Conservation (phyloP, 495 filamentous ascomycete genomes). For the Monascus purpureus region DNA sequence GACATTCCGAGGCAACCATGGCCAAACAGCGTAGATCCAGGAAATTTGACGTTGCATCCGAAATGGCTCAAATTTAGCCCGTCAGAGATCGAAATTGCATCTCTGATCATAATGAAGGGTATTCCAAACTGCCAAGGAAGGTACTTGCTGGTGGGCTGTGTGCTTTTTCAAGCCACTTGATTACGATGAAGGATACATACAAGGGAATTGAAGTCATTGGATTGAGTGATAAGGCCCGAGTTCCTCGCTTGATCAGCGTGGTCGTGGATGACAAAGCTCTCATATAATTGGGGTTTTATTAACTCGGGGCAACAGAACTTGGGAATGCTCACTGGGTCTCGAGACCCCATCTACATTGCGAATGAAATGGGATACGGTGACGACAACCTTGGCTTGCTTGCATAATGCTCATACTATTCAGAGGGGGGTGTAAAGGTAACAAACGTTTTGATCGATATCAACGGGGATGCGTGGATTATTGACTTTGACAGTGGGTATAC, state of each 20-base stretch:
- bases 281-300: neutral
- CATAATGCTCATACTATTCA: neutral
- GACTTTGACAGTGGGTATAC: conserved; percentile 3
- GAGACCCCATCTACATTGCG: neutral
- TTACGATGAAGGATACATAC: neutral
- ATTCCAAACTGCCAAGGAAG: neutral
- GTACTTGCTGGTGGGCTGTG: neutral
- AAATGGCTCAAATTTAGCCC: neutral
- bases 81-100: neutral
- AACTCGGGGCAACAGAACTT: neutral
- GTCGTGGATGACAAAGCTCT: neutral
- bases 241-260: neutral
- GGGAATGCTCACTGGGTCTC: neutral
- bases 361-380: neutral
- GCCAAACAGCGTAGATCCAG: neutral
- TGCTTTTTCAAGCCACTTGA: neutral
- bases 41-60: neutral
- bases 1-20: neutral
- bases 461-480: conserved; percentile 1
- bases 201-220: neutral
- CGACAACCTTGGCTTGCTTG: neutral
- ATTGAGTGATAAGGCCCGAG: neutral
- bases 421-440: neutral
- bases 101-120: neutral
- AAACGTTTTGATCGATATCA: neutral